A percentile compares a stretch with the other conserved stretches of the same genome.
These are phyloP conservation scores for Pyrus bretschneideri DNA, from an alignment of 306 rosid genomes.

Conservation along the genomic window DNA sequence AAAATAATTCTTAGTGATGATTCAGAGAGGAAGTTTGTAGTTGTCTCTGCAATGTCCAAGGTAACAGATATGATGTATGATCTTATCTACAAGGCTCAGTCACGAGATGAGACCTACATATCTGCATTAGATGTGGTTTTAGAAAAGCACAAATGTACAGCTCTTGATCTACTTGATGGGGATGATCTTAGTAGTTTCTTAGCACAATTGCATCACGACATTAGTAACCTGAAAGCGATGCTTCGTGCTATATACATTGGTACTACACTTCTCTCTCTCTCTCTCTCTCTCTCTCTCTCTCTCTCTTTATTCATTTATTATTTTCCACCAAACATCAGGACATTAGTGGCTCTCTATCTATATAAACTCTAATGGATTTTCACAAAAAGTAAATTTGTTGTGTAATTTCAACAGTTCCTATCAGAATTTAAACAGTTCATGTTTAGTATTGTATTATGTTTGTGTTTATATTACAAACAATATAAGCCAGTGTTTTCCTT, in stretches of 20 bases:
- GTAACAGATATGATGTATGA: constrained; percentile 98
- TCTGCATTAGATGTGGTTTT: constrained; percentile 71
- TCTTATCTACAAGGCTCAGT: constrained; percentile 82
- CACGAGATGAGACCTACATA: constrained; percentile 72
- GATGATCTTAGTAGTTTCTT: constrained; percentile 65
- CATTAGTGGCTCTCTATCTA: background rate
- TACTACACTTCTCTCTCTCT: constrained; percentile 13
- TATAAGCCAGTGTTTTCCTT: background rate
- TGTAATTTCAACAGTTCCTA: background rate
- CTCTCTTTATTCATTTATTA: background rate
- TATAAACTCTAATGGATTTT: background rate
- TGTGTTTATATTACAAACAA: background rate
- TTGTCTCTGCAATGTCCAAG: constrained; percentile 96
- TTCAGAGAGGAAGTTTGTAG: constrained; percentile 76
- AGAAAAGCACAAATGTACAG: constrained; percentile 76
- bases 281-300: background rate
- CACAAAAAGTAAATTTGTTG: background rate
- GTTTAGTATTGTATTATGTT: background rate
- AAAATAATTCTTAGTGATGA: constrained; percentile 62
- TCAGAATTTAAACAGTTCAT: background rate
- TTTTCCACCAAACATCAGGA: background rate
- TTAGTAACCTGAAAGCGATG: constrained; percentile 83
- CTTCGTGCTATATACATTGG: constrained; percentile 98
- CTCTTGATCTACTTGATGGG: constrained; percentile 76
- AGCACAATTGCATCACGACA: constrained; percentile 60